A percentile compares a stretch with the other conserved stretches of the same genome.
These are phyloP conservation scores for Pseudocercospora musae DNA, from an alignment of 2,329 filamentous ascomycete species.

Conservation along the genomic window DNA sequence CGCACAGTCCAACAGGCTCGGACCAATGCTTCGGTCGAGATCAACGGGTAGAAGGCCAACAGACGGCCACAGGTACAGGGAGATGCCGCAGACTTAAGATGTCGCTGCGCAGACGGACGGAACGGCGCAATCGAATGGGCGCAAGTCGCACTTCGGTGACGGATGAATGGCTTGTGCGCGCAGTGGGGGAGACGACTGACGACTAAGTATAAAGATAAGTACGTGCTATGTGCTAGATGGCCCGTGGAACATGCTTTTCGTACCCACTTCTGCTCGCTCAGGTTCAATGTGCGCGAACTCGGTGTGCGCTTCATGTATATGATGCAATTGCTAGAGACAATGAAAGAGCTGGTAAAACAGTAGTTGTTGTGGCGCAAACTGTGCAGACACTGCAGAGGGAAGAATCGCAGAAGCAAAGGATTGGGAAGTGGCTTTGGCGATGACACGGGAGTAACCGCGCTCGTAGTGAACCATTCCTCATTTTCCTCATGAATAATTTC, in stretches of 20 bases:
- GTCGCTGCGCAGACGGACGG: not conserved
- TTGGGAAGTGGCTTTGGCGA: slow-evolving; percentile 1
- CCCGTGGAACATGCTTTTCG: slow-evolving; percentile 2
- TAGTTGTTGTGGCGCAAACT: not conserved
- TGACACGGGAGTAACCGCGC: not conserved
- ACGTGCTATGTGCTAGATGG: slow-evolving; percentile 7
- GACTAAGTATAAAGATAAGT: slow-evolving; percentile 3
- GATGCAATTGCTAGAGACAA: not conserved
- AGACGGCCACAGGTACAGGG: slow-evolving; percentile 1
- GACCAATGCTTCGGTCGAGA: not conserved
- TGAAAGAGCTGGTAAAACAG: not conserved
- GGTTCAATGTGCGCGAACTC: not conserved
- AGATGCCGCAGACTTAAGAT: slow-evolving; percentile 4
- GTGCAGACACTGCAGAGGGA: not conserved
- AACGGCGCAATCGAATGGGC: not conserved
- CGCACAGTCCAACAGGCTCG: not conserved
- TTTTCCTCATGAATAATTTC: not conserved
- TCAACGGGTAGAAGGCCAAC: slow-evolving; percentile 7
- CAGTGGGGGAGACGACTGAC: not conserved
- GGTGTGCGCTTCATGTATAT: not conserved
- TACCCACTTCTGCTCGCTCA: slow-evolving; percentile 5
- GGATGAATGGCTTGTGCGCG: not conserved
- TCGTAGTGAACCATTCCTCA: not conserved
- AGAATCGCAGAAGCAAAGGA: not conserved
- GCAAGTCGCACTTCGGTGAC: not conserved